phyloP scores from a whole-genome alignment of 495 filamentous ascomycete species.

The Penicillium antarcticum region DNA sequence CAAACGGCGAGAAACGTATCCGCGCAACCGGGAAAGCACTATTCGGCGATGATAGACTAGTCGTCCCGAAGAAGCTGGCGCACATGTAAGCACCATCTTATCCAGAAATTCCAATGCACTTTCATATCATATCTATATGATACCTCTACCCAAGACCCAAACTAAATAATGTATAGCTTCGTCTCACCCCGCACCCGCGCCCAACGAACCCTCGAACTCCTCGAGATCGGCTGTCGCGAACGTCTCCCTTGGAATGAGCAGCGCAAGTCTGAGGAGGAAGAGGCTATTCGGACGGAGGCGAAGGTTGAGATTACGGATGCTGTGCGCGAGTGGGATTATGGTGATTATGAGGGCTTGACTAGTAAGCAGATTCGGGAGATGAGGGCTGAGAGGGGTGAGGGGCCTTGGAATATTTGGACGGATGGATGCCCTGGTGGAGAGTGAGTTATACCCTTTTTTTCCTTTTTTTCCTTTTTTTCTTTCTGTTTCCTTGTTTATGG shows the following conservation, averaged over 20 bases:
- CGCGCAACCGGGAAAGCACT: slow-evolving; percentile 77
- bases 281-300: slow-evolving; percentile 48
- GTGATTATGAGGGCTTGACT: slow-evolving; percentile 89
- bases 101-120: slow-evolving; percentile 3
- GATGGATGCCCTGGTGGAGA: slow-evolving; percentile 74
- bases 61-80: slow-evolving; percentile 76
- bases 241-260: slow-evolving; percentile 51
- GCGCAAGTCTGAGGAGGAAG: slow-evolving; percentile 31
- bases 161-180: slow-evolving; percentile 46
- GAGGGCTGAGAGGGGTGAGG: slow-evolving; percentile 38
- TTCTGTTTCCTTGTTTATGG: neutral
- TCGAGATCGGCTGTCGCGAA: slow-evolving; percentile 57
- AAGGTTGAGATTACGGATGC: slow-evolving; percentile 68
- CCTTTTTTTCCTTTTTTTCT: neutral
- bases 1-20: slow-evolving; percentile 82
- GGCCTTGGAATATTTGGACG: slow-evolving; percentile 76
- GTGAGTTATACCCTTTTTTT: slow-evolving; percentile 34
- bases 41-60: slow-evolving; percentile 79
- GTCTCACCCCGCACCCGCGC: slow-evolving; percentile 86
- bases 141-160: neutral
- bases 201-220: slow-evolving; percentile 81
- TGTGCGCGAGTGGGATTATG: slow-evolving; percentile 94
- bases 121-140: neutral
- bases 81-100: slow-evolving; percentile 53
- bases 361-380: slow-evolving; percentile 62